Evolutionary conservation across 805 yeast genomes (phyloP), one percentile per base, ranked within the genome.

Genomic region (Candida arabinofermentans): DNA sequence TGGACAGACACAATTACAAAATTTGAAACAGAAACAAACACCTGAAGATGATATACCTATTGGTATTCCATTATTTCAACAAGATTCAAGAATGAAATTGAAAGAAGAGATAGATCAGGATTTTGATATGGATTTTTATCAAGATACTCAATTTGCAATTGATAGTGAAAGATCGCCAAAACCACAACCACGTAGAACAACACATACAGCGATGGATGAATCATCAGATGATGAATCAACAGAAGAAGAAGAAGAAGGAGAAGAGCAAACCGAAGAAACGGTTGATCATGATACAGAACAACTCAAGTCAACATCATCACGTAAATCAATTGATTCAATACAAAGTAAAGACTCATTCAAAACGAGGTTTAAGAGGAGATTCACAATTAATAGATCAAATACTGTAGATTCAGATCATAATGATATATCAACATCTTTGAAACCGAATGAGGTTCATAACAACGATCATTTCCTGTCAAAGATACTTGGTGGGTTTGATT

Each of bases 71-170:
- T 2, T 35, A 27, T n/a, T n/a, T 12, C 19, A 37, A 31, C 31
- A 32, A 8, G 39, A 44, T 16, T 35, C 40, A 14, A 36, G 40
- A 19, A 9, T 24, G 7, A 33, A 35, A 31, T 46, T 54, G 10
- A 21, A 46, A 24, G 42, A 46, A 17, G 58, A 58, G 30, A 57
- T 62, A 10, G 65, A 61, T 39, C 52, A 59, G 23, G 66, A 62
- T 43, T 61, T 62, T 27, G 62, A 61, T 38, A 50, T 50, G 16
- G 62, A 55, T 32, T 62, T 60, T 34, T 47, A 51, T 34, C 46
- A 49, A 24, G 62, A 58, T 40, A 46, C 57, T 2, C 42, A 41
- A 6, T 24, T 40, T 7, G 47, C 36, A 6, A 44, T 43, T 6
- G 24, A 18, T 24, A 19, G 26, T 5, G 13, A n/a, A 9, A 21